phyloP scores from a whole-genome alignment of 2,329 filamentous ascomycete genomes.

The Colletotrichum lupini region DNA sequence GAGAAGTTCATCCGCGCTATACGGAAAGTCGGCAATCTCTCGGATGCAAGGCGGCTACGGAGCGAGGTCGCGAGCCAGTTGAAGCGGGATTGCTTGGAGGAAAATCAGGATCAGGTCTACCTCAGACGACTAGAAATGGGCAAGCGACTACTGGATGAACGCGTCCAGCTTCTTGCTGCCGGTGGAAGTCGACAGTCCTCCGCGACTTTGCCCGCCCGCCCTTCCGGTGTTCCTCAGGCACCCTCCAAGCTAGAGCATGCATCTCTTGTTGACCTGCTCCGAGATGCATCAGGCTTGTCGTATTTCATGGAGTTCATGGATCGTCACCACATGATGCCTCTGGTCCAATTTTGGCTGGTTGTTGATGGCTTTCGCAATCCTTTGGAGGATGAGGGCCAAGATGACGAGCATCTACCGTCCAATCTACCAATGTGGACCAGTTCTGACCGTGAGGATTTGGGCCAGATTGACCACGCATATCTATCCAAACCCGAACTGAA shows the following conservation, averaged over 20 bases:
- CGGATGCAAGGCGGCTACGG: constrained; percentile 90
- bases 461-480: constrained; percentile 92
- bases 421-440: constrained; percentile 79
- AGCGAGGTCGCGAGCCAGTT: constrained; percentile 94
- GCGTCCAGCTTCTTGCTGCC: constrained; percentile 82
- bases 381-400: constrained; percentile 83
- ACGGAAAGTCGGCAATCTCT: constrained; percentile 87
- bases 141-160: constrained; percentile 89
- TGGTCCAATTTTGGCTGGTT: constrained; percentile 98
- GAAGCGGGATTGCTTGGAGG: constrained; percentile 82
- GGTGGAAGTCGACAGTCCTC: constrained; percentile 64
- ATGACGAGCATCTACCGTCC: constrained; percentile 72
- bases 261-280: constrained; percentile 85
- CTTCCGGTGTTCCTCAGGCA: constrained; percentile 35
- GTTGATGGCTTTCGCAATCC: constrained; percentile 97
- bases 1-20: constrained; percentile 94
- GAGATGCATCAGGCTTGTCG: constrained; percentile 89
- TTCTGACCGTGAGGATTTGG: constrained; percentile 86
- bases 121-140: constrained; percentile 91
- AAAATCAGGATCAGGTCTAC: constrained; percentile 87
- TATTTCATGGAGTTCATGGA: constrained; percentile 99
- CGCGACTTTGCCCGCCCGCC: constrained; percentile 34
- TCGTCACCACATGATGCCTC: constrained; percentile 82
- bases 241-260: constrained; percentile 76
- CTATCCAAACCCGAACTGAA: constrained; percentile 84